These are phyloP conservation scores for Alternaria angustiovoidea DNA, from an alignment of 2,329 filamentous ascomycete species.

Conservation along the genomic window DNA sequence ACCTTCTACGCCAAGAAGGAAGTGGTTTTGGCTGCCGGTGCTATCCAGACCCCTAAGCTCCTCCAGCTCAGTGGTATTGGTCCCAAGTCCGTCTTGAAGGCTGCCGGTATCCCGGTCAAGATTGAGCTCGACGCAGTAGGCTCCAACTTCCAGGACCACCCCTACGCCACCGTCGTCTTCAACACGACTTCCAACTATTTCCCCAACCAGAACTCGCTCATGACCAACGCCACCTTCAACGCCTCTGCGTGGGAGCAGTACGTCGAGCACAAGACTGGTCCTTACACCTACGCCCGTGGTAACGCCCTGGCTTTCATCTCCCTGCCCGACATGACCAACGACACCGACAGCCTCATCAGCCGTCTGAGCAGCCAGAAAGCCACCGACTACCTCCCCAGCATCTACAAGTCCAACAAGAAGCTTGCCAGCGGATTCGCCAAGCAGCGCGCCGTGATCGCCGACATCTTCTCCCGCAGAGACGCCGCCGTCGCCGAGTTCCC, in stretches of 20 bases:
- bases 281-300: constrained; percentile 35
- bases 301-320: constrained; percentile 38
- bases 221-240: constrained; percentile 46
- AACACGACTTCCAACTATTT: constrained; percentile 32
- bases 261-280: constrained; percentile 42
- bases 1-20: constrained; percentile 53
- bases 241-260: constrained; percentile 43
- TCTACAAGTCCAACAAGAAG: constrained; percentile 32
- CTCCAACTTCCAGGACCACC: constrained; percentile 48
- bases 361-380: constrained; percentile 19
- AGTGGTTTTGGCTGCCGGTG: constrained; percentile 67
- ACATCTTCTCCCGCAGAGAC: constrained; percentile 33
- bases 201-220: constrained; percentile 33
- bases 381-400: constrained; percentile 30
- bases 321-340: constrained; percentile 33
- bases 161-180: constrained; percentile 32
- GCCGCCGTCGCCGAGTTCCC: constrained; percentile 38
- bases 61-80: constrained; percentile 45
- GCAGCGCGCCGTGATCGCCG: constrained; percentile 34
- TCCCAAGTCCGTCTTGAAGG: constrained; percentile 38
- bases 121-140: constrained; percentile 44
- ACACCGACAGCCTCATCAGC: constrained; percentile 14
- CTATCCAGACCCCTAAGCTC: constrained; percentile 66
- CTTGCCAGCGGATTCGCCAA: constrained; percentile 31
- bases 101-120: constrained; percentile 36